Base-by-base conservation (phyloP, 371 early-diverging fungal genomes). In the Batkoa obscura region DNA sequence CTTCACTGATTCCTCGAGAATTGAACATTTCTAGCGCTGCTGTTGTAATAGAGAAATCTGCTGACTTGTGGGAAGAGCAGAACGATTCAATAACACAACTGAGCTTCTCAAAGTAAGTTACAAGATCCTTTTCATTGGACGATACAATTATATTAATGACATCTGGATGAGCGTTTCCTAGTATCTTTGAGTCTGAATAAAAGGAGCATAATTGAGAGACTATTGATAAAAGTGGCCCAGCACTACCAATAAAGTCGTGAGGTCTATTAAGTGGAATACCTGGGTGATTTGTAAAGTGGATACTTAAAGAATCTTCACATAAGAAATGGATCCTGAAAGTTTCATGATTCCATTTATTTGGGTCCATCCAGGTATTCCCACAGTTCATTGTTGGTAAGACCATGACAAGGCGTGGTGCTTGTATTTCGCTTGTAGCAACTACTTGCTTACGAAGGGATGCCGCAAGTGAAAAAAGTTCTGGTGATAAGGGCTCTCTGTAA, bases 31-130 rank as follows among this genome's bases (percentile, higher is more conserved):
- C 13, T 9, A 17, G 53, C 2, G 53, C 53, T 2, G 53, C 35
- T 3, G 12, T 10, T 23, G 15, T 4, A 8, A 53, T 53, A n/a
- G 34, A 36, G 8, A 5, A 34, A 10, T 34, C 35, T 2, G 17
- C 32, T 4, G 8, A 10, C 6, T n/a, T 38, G 3, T 12, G 50
- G 50, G 15, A 3, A 38, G 53, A 2, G 30, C 53, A 53, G 38
- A 38, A 38, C 10, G 2, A 2, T 17, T 53, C 53, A 2, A 53
- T 5, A 1, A 38, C 34, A 6, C 9, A 3, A 17, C 38, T n/a
- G n/a, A 53, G n/a, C 34, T 53, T 39, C 38, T 39, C 36, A n/a
- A 53, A 53, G 53, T 53, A 53, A 1, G 32, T 39, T 23, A 37
- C 53, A 3, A 38, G 53, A 34, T 23, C 53, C 2, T 9, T 39